Conservation (phyloP, 139 green algal genomes). For the Chlorella sp. region DNA sequence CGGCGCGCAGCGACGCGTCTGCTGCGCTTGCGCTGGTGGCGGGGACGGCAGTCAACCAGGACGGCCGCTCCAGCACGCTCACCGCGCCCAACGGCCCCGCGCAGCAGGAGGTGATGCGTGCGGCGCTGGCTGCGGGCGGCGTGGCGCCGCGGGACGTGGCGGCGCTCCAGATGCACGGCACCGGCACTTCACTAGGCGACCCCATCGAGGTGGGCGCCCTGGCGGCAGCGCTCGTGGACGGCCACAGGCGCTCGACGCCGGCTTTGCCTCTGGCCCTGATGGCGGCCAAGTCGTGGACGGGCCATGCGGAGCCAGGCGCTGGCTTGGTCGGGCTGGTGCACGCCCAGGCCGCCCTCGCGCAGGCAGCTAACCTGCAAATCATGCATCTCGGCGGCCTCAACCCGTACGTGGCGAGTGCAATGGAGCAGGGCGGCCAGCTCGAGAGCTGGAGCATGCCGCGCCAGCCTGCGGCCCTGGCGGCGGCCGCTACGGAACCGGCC, state of each 20-base stretch:
- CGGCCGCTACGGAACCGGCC: neutral
- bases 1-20: neutral
- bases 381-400: constrained; percentile 66
- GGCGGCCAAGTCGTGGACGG: constrained; percentile 52
- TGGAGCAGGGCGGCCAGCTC: constrained; percentile 20
- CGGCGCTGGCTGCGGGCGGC: constrained; percentile 24
- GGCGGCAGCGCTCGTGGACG: constrained; percentile 26
- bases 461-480: constrained; percentile 4
- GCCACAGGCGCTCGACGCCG: neutral
- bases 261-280: constrained; percentile 43
- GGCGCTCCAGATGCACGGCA: constrained; percentile 51
- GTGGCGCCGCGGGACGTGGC: neutral
- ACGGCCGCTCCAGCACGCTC: constrained; percentile 59
- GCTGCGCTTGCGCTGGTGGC: constrained; percentile 25
- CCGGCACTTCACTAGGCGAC: constrained; percentile 58
- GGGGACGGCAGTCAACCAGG: constrained; percentile 66
- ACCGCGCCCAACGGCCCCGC: constrained; percentile 67
- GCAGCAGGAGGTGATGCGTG: constrained; percentile 52
- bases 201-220: constrained; percentile 62
- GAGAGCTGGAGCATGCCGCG: constrained; percentile 10
- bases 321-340: constrained; percentile 45
- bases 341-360: constrained; percentile 8
- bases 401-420: constrained; percentile 45
- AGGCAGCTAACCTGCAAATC: constrained; percentile 22
- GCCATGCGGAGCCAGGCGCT: constrained; percentile 51